Evolutionary conservation across 2,329 filamentous ascomycete species (phyloP).

Genomic region (Aureobasidium sp.): DNA sequence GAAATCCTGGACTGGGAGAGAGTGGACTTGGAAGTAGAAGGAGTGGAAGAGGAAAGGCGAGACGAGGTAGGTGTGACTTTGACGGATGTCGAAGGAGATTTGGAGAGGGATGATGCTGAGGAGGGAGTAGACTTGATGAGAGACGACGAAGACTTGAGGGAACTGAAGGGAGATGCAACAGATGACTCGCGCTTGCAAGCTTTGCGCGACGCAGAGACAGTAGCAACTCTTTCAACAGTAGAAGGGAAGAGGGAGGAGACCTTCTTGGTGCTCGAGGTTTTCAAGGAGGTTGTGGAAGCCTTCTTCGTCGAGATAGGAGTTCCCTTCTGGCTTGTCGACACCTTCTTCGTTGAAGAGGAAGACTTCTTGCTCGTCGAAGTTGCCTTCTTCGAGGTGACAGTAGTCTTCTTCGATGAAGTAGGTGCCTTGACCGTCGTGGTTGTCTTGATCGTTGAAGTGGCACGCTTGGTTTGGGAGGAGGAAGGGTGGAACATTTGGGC

Average conservation of each 20-base stretch:
- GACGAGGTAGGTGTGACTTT: neutral
- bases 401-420: conserved; percentile 8
- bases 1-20: neutral
- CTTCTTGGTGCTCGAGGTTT: conserved; percentile 11
- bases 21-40: neutral
- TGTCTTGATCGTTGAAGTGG: conserved; percentile 15
- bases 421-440: conserved; percentile 12
- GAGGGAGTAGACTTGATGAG: neutral
- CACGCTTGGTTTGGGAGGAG: conserved; percentile 15
- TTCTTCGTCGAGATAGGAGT: conserved; percentile 1
- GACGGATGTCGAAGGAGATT: neutral
- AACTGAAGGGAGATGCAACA: neutral
- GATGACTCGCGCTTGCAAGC: conserved; percentile 11
- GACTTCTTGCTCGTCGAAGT: conserved; percentile 12
- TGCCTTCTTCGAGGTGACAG: conserved; percentile 6
- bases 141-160: neutral
- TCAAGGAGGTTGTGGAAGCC: conserved; percentile 9
- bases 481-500: conserved; percentile 10
- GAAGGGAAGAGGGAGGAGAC: conserved; percentile 7
- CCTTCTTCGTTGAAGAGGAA: conserved; percentile 9
- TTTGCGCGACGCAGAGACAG: neutral
- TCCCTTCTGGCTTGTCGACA: neutral
- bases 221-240: conserved; percentile 8
- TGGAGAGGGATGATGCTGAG: neutral
- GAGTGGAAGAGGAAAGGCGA: neutral